A percentile compares a stretch with the other conserved stretches of the same genome.
phyloP scores from a whole-genome alignment of 352 stramenopile genomes.

The Pythium apleroticum region DNA sequence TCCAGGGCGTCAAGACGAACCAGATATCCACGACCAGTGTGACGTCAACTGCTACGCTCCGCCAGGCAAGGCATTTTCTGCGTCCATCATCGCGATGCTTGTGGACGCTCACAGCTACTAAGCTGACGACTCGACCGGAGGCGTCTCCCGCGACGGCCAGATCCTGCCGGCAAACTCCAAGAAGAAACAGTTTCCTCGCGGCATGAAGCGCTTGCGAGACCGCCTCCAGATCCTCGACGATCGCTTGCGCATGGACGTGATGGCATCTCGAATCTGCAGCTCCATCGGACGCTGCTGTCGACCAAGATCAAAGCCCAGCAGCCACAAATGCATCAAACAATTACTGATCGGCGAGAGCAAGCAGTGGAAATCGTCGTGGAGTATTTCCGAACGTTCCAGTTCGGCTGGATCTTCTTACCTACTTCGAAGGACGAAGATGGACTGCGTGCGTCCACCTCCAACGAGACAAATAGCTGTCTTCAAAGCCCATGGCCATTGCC shows the following conservation, averaged over 20 bases:
- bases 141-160: too few relatives aligned
- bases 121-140: too few relatives aligned
- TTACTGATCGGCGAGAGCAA: not conserved
- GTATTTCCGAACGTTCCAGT: slow-evolving; percentile 29
- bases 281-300: slow-evolving; percentile 7
- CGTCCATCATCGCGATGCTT: too few relatives aligned
- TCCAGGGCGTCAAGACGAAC: too few relatives aligned
- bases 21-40: too few relatives aligned
- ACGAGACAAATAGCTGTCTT: too few relatives aligned
- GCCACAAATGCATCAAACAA: not conserved
- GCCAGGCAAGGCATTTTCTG: too few relatives aligned
- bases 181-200: slow-evolving; percentile 19
- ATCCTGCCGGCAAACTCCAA: not conserved
- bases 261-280: slow-evolving; percentile 24
- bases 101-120: too few relatives aligned
- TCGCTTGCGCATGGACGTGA: slow-evolving; percentile 29
- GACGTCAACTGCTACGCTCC: too few relatives aligned
- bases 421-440: not conserved
- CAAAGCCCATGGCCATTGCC: too few relatives aligned
- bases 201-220: slow-evolving; percentile 25
- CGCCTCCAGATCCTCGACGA: slow-evolving; percentile 29
- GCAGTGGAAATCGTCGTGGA: slow-evolving; percentile 17
- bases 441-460: too few relatives aligned
- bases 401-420: slow-evolving; percentile 14
- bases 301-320: not conserved